Conservation (phyloP, 148 eudicot species). For the Vaccinium myrtillus region DNA sequence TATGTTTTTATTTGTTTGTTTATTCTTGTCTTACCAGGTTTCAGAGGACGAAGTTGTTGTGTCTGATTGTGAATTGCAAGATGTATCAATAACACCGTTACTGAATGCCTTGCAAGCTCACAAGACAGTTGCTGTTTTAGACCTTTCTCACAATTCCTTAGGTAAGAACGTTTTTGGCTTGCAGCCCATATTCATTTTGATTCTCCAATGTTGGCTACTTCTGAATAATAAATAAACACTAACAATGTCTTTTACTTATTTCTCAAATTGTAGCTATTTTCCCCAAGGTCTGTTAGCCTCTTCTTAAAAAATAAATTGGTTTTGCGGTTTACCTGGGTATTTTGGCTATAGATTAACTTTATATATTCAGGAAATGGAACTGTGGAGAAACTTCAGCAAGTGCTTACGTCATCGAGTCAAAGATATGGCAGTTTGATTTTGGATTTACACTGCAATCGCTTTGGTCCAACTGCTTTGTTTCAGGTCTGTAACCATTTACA, state of each 20-base stretch:
- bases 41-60: slow-evolving; percentile 87
- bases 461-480: slow-evolving; percentile 83
- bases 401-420: slow-evolving; percentile 66
- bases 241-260: not conserved
- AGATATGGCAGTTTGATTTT: slow-evolving; percentile 75
- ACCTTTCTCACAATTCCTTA: slow-evolving; percentile 87
- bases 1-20: not conserved
- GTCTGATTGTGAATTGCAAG: slow-evolving; percentile 78
- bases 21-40: slow-evolving; percentile 44
- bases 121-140: slow-evolving; percentile 63
- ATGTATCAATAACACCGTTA: slow-evolving; percentile 74
- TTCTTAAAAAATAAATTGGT: not conserved
- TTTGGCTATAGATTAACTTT: slow-evolving; percentile 16
- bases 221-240: not conserved
- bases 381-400: slow-evolving; percentile 68
- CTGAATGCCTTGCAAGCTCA: slow-evolving; percentile 74
- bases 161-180: slow-evolving; percentile 43
- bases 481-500: slow-evolving; percentile 45
- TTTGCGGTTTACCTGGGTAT: slow-evolving; percentile 11
- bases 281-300: not conserved
- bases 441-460: slow-evolving; percentile 81
- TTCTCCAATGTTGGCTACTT: not conserved
- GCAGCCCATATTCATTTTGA: not conserved
- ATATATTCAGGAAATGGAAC: slow-evolving; percentile 74
- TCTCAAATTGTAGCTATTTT: not conserved